These are phyloP conservation scores for Diaporthe eres DNA, from an alignment of 2,329 filamentous ascomycete species.

Conservation along the genomic window DNA sequence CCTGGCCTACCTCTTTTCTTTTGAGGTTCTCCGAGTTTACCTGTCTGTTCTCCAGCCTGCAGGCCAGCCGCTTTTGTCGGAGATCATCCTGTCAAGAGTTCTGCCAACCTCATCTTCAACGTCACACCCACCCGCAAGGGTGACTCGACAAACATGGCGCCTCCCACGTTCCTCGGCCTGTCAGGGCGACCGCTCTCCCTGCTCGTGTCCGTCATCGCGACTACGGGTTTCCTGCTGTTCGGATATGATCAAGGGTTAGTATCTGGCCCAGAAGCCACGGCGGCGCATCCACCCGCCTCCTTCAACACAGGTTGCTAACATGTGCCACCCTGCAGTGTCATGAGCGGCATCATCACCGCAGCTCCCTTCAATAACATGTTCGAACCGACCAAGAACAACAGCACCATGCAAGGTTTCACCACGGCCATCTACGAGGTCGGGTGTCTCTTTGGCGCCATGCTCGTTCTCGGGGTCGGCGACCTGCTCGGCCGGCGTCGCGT, in stretches of 20 bases:
- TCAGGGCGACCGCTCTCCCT: constrained; percentile 70
- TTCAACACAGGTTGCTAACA: constrained; percentile 35
- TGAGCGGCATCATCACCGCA: constrained; percentile 68
- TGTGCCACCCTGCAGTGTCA: constrained; percentile 53
- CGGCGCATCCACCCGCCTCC: constrained; percentile 12
- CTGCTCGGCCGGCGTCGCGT: constrained; percentile 64
- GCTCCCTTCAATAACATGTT: constrained; percentile 65
- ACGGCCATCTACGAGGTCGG: constrained; percentile 65
- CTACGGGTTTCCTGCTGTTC: constrained; percentile 74
- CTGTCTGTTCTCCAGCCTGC: constrained; percentile 1
- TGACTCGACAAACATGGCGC: constrained; percentile 58
- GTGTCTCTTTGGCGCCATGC: constrained; percentile 61
- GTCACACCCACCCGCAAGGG: background rate
- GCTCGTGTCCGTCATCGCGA: constrained; percentile 73
- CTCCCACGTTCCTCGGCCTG: constrained; percentile 70
- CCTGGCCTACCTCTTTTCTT: constrained; percentile 10
- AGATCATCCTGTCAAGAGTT: background rate
- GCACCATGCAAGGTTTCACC: constrained; percentile 63
- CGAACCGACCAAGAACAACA: constrained; percentile 56
- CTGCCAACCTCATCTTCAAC: constrained; percentile 10
- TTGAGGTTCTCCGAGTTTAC: background rate
- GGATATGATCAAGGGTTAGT: constrained; percentile 68
- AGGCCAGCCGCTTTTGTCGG: background rate
- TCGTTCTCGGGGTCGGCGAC: constrained; percentile 68
- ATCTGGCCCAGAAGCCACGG: background rate